These are phyloP conservation scores for Cenococcum geophilum DNA, from an alignment of 495 filamentous ascomycete genomes.

Conservation along the genomic window DNA sequence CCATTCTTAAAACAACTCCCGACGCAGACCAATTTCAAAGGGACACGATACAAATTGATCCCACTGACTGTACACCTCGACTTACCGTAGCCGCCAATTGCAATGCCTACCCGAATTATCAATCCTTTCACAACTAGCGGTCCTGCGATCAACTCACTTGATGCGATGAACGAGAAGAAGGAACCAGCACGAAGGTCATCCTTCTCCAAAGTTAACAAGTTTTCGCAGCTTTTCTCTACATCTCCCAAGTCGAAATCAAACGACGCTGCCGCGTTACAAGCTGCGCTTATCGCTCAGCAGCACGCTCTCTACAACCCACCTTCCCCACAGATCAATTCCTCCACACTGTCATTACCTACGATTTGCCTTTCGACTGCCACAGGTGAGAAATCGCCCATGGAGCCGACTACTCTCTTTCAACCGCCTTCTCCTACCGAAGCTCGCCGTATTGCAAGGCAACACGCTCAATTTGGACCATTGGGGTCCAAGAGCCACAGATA, in stretches of 20 bases:
- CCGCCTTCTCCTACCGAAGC: conserved; percentile 85
- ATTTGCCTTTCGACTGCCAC: conserved; percentile 89
- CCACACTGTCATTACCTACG: conserved; percentile 75
- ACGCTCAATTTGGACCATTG: conserved; percentile 90
- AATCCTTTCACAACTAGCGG: conserved; percentile 36
- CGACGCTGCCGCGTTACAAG: conserved; percentile 54
- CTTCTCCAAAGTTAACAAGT: conserved; percentile 59
- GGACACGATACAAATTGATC: not conserved
- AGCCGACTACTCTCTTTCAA: conserved; percentile 70
- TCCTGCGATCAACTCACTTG: conserved; percentile 23
- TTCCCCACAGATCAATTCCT: conserved; percentile 59
- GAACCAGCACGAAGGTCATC: conserved; percentile 43
- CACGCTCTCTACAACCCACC: conserved; percentile 51
- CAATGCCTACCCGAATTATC: conserved; percentile 39
- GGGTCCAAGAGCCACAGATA: conserved; percentile 74
- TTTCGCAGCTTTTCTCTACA: conserved; percentile 53
- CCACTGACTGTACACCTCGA: not conserved
- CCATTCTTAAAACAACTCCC: not conserved
- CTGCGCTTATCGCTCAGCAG: conserved; percentile 49
- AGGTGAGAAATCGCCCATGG: conserved; percentile 67
- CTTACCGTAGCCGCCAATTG: conserved; percentile 6
- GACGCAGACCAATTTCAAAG: not conserved
- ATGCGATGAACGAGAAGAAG: conserved; percentile 33
- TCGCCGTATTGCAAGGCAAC: conserved; percentile 62
- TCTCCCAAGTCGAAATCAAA: conserved; percentile 52